A percentile compares a stretch with the other conserved stretches of the same genome.
phyloP scores from a whole-genome alignment of 306 rosid genomes.

The Pyrus communis region DNA sequence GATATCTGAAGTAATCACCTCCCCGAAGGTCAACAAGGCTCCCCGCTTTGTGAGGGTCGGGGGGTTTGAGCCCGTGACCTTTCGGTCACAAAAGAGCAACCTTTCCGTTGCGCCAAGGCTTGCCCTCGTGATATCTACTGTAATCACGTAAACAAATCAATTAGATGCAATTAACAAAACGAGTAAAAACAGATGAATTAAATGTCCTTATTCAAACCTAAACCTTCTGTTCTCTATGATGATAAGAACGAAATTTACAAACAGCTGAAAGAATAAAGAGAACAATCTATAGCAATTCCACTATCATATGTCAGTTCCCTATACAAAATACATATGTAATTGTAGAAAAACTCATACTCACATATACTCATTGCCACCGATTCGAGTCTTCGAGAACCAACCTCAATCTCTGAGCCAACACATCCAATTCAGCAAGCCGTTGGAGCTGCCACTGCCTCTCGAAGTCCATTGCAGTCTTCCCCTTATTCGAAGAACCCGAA shows the following conservation, averaged over 20 bases:
- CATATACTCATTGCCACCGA: neutral
- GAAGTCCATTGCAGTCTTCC: neutral
- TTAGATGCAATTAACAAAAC: neutral
- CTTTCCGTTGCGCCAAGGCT: too few species aligned
- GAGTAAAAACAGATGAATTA: neutral
- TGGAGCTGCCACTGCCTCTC: slow-evolving; percentile 24
- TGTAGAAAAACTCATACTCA: neutral
- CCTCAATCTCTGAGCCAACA: slow-evolving; percentile 17
- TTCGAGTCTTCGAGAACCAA: slow-evolving; percentile 22
- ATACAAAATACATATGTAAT: neutral
- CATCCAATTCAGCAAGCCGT: slow-evolving; percentile 21
- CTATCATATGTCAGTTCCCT: neutral
- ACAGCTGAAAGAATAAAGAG: too few species aligned
- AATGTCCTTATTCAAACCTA: neutral
- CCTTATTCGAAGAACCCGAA: neutral
- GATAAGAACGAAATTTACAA: neutral
- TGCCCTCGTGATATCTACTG: too few species aligned
- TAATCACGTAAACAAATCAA: neutral
- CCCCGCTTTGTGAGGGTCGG: too few species aligned
- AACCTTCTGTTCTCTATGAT: neutral
- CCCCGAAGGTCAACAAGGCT: too few species aligned
- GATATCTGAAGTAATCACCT: neutral
- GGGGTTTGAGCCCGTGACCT: too few species aligned
- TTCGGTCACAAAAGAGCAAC: too few species aligned
- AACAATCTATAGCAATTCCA: neutral